These are phyloP conservation scores for Xylona heveae DNA, from an alignment of 495 filamentous ascomycete species.

Conservation along the genomic window DNA sequence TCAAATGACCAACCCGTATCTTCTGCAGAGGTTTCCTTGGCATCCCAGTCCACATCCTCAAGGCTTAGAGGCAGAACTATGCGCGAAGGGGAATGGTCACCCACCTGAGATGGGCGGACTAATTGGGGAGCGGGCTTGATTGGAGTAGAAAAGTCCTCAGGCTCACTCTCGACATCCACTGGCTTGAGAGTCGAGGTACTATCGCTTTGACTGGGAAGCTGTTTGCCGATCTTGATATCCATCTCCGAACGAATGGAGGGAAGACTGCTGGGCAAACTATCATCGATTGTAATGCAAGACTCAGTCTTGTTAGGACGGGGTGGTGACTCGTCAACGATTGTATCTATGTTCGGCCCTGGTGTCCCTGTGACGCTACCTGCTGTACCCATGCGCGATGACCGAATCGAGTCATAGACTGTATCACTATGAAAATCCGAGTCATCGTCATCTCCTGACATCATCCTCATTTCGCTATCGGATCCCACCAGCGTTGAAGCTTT, in stretches of 20 bases:
- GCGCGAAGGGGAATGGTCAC: no score
- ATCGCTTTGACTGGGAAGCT: slow-evolving; percentile 10
- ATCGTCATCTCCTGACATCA: slow-evolving; percentile 61
- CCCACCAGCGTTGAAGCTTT: slow-evolving; percentile 62
- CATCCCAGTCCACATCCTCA: slow-evolving; percentile 1
- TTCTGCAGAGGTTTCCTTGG: slow-evolving; percentile 9
- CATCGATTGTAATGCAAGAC: no score
- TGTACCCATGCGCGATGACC: slow-evolving; percentile 47
- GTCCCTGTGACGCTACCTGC: slow-evolving; percentile 24
- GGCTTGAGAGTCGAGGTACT: slow-evolving; percentile 7
- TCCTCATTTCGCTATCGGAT: slow-evolving; percentile 61
- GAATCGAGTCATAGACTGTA: slow-evolving; percentile 76
- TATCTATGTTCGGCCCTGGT: slow-evolving; percentile 46
- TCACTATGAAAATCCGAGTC: slow-evolving; percentile 76
- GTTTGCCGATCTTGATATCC: no score
- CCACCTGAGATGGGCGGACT: no score
- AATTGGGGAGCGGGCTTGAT: no score
- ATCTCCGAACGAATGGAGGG: no score
- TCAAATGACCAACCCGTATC: slow-evolving; percentile 28
- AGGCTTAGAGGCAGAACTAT: slow-evolving; percentile 1
- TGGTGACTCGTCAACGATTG: slow-evolving; percentile 66
- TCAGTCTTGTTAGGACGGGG: slow-evolving; percentile 16
- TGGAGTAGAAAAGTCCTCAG: slow-evolving; percentile 8
- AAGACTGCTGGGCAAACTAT: no score
- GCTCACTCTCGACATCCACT: no score